phyloP scores from a whole-genome alignment of 2,329 filamentous ascomycete species.

The Trichoderma sp. region DNA sequence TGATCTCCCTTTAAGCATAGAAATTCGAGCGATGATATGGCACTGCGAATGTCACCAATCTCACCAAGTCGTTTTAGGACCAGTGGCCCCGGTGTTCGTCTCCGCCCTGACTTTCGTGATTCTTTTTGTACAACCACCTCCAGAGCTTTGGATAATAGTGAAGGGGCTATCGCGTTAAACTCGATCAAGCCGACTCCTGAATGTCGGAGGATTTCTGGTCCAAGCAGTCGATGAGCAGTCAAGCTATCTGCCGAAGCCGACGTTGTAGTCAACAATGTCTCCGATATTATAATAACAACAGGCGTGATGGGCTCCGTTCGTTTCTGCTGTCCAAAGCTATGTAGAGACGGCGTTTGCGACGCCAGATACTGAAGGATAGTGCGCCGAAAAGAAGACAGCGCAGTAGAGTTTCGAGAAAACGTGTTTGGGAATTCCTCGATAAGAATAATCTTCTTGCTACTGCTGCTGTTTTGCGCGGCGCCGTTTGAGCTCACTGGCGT shows the following conservation, averaged over 20 bases:
- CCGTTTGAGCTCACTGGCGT: slow-evolving; percentile 30
- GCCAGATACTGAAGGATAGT: slow-evolving; percentile 76
- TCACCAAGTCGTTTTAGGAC: slow-evolving; percentile 81
- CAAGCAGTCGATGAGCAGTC: slow-evolving; percentile 86
- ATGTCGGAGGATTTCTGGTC: slow-evolving; percentile 81
- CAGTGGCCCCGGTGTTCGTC: slow-evolving; percentile 72
- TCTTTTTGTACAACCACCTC: slow-evolving; percentile 84
- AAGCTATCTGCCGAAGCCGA: slow-evolving; percentile 87
- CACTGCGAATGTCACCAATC: slow-evolving; percentile 88
- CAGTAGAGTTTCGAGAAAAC: slow-evolving; percentile 64
- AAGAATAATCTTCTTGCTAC: slow-evolving; percentile 61
- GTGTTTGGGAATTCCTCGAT: slow-evolving; percentile 83
- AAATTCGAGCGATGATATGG: slow-evolving; percentile 90
- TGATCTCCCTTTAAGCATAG: slow-evolving; percentile 80
- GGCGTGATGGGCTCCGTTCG: slow-evolving; percentile 60
- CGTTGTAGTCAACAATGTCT: slow-evolving; percentile 82
- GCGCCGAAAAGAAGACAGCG: slow-evolving; percentile 70
- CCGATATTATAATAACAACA: slow-evolving; percentile 86
- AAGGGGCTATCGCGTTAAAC: slow-evolving; percentile 90
- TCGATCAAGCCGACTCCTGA: slow-evolving; percentile 78
- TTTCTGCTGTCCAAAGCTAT: slow-evolving; percentile 47
- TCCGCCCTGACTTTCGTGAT: slow-evolving; percentile 73
- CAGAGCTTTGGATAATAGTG: slow-evolving; percentile 80
- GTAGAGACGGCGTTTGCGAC: slow-evolving; percentile 60
- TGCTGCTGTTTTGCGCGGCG: slow-evolving; percentile 27